Evolutionary conservation across 1,284 basidiomycete species (phyloP), one percentile per base, ranked within the genome.

Genomic region (Trichosporon asahii): DNA sequence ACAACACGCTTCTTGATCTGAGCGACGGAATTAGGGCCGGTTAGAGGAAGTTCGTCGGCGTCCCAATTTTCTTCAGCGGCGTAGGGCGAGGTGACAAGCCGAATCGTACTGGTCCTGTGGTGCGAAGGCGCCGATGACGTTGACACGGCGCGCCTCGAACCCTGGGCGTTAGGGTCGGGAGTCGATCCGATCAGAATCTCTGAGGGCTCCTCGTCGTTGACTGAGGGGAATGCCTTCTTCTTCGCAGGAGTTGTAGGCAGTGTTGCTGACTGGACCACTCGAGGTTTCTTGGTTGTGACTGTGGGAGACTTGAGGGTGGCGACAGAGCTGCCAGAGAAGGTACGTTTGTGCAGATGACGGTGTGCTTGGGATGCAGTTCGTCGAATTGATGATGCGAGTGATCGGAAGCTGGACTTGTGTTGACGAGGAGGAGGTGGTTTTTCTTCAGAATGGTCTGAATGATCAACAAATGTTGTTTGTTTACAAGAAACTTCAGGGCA

Each of bases 51-150:
- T 23, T 77, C 74, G 60, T 81, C 78, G 25, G 68, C 69, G 12
- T 74, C 55, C 61, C 37, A 7, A 64, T 29, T n/a, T 68, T 37
- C 55, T 31, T 40, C 70, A 60, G 49, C 46, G 1, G 78, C 76
- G 1, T 75, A 67, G 11, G 80, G 77, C 0, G 80, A 79, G 25
- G 57, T 61, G 57, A 77, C 74, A 0, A 82, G 73, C 7, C 80
- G 75, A 57, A 83, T 75, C 2, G 81, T 83, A 66, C 76, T 79
- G 3, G 78, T 74, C 44, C 77, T 73, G 44, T 79, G 76, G 44
- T 76, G 72, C 0, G 78, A 72, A 2, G 77, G 75, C 46, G 57
- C 57, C 29, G 57, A 61, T 61, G 57, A 61, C 57, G 57, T 31
- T 15, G 57, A 61, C 57, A 61, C 31, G 7, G 35, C 63, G 15